These are phyloP conservation scores for Fusarium siculi DNA, from an alignment of 2,329 filamentous ascomycete genomes.

Conservation along the genomic window DNA sequence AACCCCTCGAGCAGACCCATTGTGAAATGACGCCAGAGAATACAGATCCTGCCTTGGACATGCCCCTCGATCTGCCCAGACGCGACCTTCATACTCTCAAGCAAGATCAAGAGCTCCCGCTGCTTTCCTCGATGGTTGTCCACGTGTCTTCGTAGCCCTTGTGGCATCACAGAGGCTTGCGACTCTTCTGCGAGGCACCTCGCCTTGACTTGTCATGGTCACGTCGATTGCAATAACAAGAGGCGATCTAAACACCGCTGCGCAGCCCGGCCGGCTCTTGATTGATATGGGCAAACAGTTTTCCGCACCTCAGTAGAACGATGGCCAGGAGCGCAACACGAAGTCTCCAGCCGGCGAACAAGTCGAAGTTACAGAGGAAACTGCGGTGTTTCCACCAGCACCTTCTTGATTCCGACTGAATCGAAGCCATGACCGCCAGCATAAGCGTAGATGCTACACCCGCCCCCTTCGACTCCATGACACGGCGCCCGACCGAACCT, in stretches of 20 bases:
- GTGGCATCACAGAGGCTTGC: too few relatives aligned
- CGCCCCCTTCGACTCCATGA: background rate
- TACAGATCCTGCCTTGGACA: rapidly evolving
- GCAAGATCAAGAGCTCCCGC: background rate
- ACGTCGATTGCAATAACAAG: background rate
- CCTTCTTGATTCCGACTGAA: background rate
- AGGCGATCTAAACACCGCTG: background rate
- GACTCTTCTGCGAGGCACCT: background rate
- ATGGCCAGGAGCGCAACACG: background rate
- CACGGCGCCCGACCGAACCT: background rate
- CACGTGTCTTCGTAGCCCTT: background rate
- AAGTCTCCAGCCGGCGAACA: background rate
- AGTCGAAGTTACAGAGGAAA: background rate
- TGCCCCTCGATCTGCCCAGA: background rate
- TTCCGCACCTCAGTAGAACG: background rate
- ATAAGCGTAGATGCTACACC: background rate
- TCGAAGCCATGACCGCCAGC: too few relatives aligned
- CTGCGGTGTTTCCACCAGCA: background rate
- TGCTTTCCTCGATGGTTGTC: background rate
- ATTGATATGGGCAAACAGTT: background rate
- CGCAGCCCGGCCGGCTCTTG: rapidly evolving
- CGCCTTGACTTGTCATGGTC: rapidly evolving
- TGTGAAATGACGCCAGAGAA: background rate
- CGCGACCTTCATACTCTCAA: background rate
- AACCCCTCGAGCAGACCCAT: background rate